Evolutionary conservation across 192 early-diverging fungal species (phyloP), one percentile per base, ranked within the genome.

Genomic region (Rhizoclosmatium sp.): DNA sequence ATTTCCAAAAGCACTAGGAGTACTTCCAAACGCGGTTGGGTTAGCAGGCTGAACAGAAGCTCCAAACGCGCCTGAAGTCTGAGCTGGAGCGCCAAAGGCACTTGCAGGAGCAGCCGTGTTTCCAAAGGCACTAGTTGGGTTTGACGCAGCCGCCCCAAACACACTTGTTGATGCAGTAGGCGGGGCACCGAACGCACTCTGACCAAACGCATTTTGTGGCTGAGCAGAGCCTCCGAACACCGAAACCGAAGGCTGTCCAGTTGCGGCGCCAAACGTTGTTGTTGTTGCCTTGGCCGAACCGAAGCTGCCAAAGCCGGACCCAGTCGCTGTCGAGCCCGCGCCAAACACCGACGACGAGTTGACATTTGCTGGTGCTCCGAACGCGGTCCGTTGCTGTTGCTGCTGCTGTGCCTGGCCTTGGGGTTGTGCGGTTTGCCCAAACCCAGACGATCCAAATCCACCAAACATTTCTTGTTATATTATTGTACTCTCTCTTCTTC

Each of bases 191-290:
- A 54, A 54, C 51, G 16, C 51, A 16, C 51, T 54, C 51, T 54
- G 51, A 54, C 51, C 51, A 54, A 54, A 54, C 51, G 16, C 51
- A 54, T 16, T 54, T 16, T 54, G 51, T 7, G 9, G 5, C 51
- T 54, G 51, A 54, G 60, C 7, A 0, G 21, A 62, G 60, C 60
- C 60, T 7, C 60, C 60, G 10, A 21, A 19, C 0, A 9, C 39
- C 60, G 60, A 19, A 23, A 7, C 60, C 60, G 10, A 7, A 62
- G 60, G 5, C 7, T 19, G 39, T 23, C 60, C 60, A 9, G 39
- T 7, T 4, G 5, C 45, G 47, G 66, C 66, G 44, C 66, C 66
- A 48, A 68, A 68, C 66, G 23, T 23, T 46, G 66, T 42, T 44
- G 4, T 5, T 9, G 19, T 40, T 40, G 21, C 60, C 4, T 0